These are phyloP conservation scores for Delphinella strobiligena DNA, from an alignment of 2,329 filamentous ascomycete species.

Conservation along the genomic window DNA sequence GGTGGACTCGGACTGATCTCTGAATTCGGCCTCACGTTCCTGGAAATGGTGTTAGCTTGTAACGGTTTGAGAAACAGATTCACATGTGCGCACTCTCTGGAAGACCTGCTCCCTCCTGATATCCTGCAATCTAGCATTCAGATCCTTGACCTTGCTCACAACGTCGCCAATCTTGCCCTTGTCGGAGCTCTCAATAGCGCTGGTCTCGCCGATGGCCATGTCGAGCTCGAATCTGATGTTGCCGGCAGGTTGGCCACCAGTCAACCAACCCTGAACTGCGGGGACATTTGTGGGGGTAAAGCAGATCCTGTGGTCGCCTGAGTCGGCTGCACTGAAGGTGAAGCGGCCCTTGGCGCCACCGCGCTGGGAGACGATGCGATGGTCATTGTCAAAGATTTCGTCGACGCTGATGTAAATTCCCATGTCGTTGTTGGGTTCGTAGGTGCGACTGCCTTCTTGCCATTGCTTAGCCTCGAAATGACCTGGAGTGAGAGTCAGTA, in stretches of 20 bases:
- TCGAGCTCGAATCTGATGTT: constrained; percentile 78
- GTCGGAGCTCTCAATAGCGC: constrained; percentile 83
- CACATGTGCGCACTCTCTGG: constrained; percentile 63
- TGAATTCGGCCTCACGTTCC: constrained; percentile 96
- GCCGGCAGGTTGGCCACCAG: constrained; percentile 50
- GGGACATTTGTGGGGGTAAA: constrained; percentile 73
- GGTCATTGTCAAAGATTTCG: constrained; percentile 95
- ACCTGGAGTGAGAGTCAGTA: constrained; percentile 32
- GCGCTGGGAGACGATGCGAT: constrained; percentile 84
- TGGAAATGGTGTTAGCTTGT: constrained; percentile 26
- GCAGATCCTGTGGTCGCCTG: constrained; percentile 93
- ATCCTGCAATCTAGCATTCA: constrained; percentile 78
- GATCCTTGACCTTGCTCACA: constrained; percentile 73
- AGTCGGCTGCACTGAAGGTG: constrained; percentile 88
- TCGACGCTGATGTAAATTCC: constrained; percentile 87
- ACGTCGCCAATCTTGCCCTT: constrained; percentile 89
- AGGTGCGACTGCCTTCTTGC: constrained; percentile 56
- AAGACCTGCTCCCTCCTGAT: constrained; percentile 92
- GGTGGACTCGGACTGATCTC: constrained; percentile 90
- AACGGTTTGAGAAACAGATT: no score
- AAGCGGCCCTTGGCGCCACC: constrained; percentile 69
- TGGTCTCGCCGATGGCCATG: constrained; percentile 87
- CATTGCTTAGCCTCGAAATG: constrained; percentile 81
- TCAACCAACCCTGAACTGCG: constrained; percentile 60
- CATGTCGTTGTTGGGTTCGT: constrained; percentile 56